Conservation (phyloP, 768 basidiomycete genomes). For the Scleroderma citrinum region DNA sequence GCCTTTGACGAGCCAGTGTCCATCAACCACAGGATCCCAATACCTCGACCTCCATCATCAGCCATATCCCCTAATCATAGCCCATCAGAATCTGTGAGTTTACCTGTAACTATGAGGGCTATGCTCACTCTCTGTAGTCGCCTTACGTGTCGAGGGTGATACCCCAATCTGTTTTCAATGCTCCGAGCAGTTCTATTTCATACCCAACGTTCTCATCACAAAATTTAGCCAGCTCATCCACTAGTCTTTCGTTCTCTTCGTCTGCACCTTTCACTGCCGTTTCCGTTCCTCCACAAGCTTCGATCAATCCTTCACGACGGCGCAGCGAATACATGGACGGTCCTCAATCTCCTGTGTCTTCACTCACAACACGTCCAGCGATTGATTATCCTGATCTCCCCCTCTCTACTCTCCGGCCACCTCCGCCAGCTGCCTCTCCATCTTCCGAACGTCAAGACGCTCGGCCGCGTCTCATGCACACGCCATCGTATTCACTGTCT, state of each 20-base stretch:
- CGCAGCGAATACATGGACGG: slow-evolving; percentile 78
- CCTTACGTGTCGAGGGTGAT: slow-evolving; percentile 30
- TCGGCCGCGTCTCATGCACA: slow-evolving; percentile 45
- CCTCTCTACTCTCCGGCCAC: slow-evolving; percentile 53
- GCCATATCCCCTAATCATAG: slow-evolving; percentile 44
- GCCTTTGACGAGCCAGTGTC: slow-evolving; percentile 11
- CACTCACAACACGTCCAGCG: slow-evolving; percentile 39
- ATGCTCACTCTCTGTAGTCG: slow-evolving; percentile 21
- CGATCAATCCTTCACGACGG: slow-evolving; percentile 74
- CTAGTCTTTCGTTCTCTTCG: slow-evolving; percentile 35
- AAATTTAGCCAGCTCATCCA: slow-evolving; percentile 32
- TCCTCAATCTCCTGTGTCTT: slow-evolving; percentile 55
- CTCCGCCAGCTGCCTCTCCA: slow-evolving; percentile 70
- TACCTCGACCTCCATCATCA: slow-evolving; percentile 36
- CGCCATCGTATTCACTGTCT: slow-evolving; percentile 31
- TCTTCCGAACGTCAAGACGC: slow-evolving; percentile 71
- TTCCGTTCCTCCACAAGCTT: slow-evolving; percentile 77
- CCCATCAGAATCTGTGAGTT: slow-evolving; percentile 46
- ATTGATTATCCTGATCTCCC: slow-evolving; percentile 82
- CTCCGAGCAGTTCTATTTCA: slow-evolving; percentile 39
- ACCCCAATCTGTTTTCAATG: slow-evolving; percentile 29
- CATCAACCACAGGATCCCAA: slow-evolving; percentile 34
- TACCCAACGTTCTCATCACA: slow-evolving; percentile 45
- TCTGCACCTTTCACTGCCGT: slow-evolving; percentile 35
- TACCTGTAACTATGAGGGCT: background rate